phyloP scores from a whole-genome alignment of 2,329 filamentous ascomycete genomes.

The Sarocladium strictum region DNA sequence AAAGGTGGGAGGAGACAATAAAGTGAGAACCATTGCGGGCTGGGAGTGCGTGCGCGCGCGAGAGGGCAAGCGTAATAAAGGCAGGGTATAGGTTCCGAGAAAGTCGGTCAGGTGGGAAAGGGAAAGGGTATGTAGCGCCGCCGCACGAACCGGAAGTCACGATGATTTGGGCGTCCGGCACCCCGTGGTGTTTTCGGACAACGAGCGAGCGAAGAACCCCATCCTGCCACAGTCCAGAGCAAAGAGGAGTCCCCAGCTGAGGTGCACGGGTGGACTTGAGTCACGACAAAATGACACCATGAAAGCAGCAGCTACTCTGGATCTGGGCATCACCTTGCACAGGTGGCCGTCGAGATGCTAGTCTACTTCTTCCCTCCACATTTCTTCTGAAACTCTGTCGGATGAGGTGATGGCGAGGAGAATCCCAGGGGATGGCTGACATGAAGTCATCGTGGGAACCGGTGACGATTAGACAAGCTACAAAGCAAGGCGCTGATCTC shows the following conservation, averaged over 20 bases:
- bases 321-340: neutral
- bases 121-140: constrained; percentile 7
- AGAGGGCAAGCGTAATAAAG: no score
- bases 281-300: neutral
- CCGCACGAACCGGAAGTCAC: constrained; percentile 7
- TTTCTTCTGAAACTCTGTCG: neutral
- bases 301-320: no score
- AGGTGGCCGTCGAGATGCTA: no score
- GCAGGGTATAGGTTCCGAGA: neutral
- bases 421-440: neutral
- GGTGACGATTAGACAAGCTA: neutral
- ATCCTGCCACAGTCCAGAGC: neutral
- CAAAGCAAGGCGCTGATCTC: neutral
- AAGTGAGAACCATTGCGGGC: neutral
- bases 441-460: constrained; percentile 3
- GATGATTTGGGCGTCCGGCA: constrained; percentile 4
- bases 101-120: constrained; percentile 7
- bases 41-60: neutral
- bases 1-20: neutral
- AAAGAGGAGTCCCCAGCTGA: constrained; percentile 2
- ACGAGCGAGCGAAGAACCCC: neutral
- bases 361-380: neutral
- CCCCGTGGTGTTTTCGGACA: constrained; percentile 6
- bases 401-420: neutral
- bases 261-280: neutral